phyloP scores from a whole-genome alignment of 306 rosid genomes.

The Lathyrus tuberosus region DNA sequence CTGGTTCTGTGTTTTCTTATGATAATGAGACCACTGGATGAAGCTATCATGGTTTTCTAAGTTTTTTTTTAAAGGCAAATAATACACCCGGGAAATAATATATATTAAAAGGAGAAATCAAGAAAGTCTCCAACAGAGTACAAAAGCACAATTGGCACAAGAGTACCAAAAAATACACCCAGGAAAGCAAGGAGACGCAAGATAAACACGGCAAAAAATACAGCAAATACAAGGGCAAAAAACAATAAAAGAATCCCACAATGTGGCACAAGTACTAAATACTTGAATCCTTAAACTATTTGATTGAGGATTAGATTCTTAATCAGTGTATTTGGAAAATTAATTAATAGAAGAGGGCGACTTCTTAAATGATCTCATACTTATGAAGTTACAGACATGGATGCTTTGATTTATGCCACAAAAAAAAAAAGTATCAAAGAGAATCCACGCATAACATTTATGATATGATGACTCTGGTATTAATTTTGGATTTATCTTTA shows the following conservation, averaged over 20 bases:
- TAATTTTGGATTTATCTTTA: constrained; percentile 6
- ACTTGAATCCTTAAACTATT: not conserved
- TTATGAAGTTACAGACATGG: too few relatives aligned
- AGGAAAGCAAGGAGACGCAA: too few relatives aligned
- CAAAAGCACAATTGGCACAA: too few relatives aligned
- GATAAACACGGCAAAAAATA: too few relatives aligned
- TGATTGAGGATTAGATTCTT: not conserved
- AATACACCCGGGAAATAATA: too few relatives aligned
- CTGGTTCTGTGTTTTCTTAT: too few relatives aligned
- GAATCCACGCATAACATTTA: not conserved
- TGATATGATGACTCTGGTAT: too few relatives aligned
- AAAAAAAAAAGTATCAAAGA: not conserved
- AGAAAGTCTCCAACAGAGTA: too few relatives aligned
- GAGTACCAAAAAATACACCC: too few relatives aligned
- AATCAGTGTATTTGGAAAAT: not conserved
- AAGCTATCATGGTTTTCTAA: constrained; percentile 12
- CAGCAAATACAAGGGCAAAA: too few relatives aligned
- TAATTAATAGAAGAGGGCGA: not conserved
- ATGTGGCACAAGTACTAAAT: not conserved
- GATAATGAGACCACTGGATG: constrained; percentile 11
- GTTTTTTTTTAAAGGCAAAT: not conserved
- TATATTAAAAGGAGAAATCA: too few relatives aligned
- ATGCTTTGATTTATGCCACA: not conserved
- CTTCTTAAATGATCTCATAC: not conserved
- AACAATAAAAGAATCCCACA: too few relatives aligned